Percentiles rank a stretch among this genome's conserved stretches.
phyloP scores from a whole-genome alignment of 306 rosid genomes.

The Rosa multiflora region DNA sequence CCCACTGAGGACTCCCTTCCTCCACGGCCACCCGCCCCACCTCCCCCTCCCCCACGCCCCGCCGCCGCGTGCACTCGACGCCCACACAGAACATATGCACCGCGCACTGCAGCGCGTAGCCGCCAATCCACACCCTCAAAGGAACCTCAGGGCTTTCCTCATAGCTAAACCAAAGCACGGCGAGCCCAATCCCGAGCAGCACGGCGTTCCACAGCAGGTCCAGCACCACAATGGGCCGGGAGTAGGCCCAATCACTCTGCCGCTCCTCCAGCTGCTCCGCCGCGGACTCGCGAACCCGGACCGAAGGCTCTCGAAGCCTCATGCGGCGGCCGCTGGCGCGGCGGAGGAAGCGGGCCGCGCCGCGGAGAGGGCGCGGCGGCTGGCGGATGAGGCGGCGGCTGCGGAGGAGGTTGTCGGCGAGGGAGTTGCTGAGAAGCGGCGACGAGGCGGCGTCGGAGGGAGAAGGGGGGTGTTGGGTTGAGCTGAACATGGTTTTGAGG shows the following conservation, averaged over 20 bases:
- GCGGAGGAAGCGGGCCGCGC: slow-evolving; percentile 74
- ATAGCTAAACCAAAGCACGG: slow-evolving; percentile 44
- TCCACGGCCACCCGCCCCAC: slow-evolving; percentile 7
- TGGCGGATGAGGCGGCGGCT: slow-evolving; percentile 50
- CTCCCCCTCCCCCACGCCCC: slow-evolving; percentile 21
- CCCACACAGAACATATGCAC: slow-evolving; percentile 62
- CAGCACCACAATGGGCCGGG: slow-evolving; percentile 66
- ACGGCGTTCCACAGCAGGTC: slow-evolving; percentile 82
- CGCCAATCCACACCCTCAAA: slow-evolving; percentile 71
- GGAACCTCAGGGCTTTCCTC: slow-evolving; percentile 68
- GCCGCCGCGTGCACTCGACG: slow-evolving; percentile 46
- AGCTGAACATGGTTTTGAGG: slow-evolving; percentile 38
- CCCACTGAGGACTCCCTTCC: slow-evolving; percentile 31
- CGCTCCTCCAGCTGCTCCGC: slow-evolving; percentile 97
- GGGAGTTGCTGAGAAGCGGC: slow-evolving; percentile 52
- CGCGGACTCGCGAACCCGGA: slow-evolving; percentile 82
- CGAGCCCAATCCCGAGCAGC: slow-evolving; percentile 43
- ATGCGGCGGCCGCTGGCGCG: slow-evolving; percentile 66
- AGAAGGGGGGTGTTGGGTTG: slow-evolving; percentile 31
- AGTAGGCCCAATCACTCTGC: slow-evolving; percentile 92
- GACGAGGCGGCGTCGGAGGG: slow-evolving; percentile 36
- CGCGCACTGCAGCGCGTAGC: slow-evolving; percentile 62
- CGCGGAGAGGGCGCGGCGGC: slow-evolving; percentile 42
- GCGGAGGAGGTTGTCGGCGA: slow-evolving; percentile 33
- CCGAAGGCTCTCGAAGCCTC: slow-evolving; percentile 86